Percentiles rank a stretch among this genome's conserved stretches.
phyloP scores from a whole-genome alignment of 495 filamentous ascomycete species.

The Eremomyces bilateralis region DNA sequence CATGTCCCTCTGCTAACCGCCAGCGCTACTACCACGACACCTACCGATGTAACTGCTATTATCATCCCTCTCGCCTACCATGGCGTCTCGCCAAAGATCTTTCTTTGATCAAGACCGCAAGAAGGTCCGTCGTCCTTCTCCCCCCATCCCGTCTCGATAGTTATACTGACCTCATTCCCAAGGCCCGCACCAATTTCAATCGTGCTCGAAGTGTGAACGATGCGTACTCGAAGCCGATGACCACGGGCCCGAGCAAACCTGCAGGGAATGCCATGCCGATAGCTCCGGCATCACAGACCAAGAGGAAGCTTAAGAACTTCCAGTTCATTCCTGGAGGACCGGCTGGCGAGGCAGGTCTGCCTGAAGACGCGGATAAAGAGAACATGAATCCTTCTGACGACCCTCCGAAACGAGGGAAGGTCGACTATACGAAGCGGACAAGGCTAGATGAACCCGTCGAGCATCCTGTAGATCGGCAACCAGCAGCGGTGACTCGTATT shows the following conservation, averaged over 20 bases:
- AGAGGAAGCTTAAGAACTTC: slow-evolving; percentile 36
- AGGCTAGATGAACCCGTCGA: background rate
- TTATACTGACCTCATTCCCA: slow-evolving; percentile 1
- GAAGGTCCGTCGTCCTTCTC: slow-evolving; percentile 1
- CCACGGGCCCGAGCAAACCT: slow-evolving; percentile 6
- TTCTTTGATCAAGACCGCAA: slow-evolving; percentile 24
- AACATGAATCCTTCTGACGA: slow-evolving; percentile 3
- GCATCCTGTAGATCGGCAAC: background rate
- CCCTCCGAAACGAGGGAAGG: background rate
- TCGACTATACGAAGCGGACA: background rate
- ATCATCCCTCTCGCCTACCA: too few relatives aligned
- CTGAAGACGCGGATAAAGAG: slow-evolving; percentile 16
- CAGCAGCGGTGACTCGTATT: too few relatives aligned
- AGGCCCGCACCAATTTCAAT: slow-evolving; percentile 6
- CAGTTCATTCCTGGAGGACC: slow-evolving; percentile 23
- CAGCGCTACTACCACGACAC: too few relatives aligned
- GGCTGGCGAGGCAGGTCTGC: slow-evolving; percentile 6
- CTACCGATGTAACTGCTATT: too few relatives aligned
- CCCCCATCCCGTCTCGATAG: background rate
- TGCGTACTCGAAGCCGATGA: slow-evolving; percentile 7
- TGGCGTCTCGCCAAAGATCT: slow-evolving; percentile 23
- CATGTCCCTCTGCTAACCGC: too few relatives aligned
- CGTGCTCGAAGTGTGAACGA: slow-evolving; percentile 6
- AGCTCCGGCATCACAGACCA: slow-evolving; percentile 30
- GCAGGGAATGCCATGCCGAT: slow-evolving; percentile 13